Percentiles rank a stretch among this genome's conserved stretches.
phyloP scores from a whole-genome alignment of 768 basidiomycete genomes.

The Podaxis rugospora region DNA sequence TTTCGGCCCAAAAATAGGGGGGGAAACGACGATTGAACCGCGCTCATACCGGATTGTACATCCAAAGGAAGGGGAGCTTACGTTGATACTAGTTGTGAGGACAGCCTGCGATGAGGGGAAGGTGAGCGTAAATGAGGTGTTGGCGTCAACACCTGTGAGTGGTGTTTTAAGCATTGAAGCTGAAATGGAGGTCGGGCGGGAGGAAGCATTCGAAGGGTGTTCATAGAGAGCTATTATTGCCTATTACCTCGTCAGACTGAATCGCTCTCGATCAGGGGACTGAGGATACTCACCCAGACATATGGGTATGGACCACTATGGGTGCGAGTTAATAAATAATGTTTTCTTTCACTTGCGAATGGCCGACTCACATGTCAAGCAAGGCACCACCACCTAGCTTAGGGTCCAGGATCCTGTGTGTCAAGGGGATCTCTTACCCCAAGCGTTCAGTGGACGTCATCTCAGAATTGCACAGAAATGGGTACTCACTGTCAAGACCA shows the following conservation, averaged over 20 bases:
- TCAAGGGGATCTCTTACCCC: slow-evolving; percentile 54
- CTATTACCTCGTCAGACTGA: slow-evolving; percentile 27
- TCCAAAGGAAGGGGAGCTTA: slow-evolving; percentile 41
- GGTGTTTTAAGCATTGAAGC: slow-evolving; percentile 78
- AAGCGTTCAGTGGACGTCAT: not conserved
- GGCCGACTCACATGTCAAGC: slow-evolving; percentile 66
- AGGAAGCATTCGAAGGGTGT: slow-evolving; percentile 63
- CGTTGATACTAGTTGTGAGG: slow-evolving; percentile 64
- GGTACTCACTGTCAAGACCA: slow-evolving; percentile 52
- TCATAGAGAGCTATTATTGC: slow-evolving; percentile 78
- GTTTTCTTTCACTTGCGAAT: not conserved
- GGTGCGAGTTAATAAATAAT: not conserved
- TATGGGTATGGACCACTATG: slow-evolving; percentile 76
- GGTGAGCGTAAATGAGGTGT: slow-evolving; percentile 69
- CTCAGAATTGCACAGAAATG: not conserved
- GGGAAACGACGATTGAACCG: slow-evolving; percentile 59
- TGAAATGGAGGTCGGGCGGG: slow-evolving; percentile 51
- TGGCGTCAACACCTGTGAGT: slow-evolving; percentile 74
- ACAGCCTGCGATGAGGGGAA: slow-evolving; percentile 72
- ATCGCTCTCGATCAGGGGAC: not conserved
- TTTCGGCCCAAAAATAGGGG: slow-evolving; percentile 65
- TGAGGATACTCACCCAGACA: slow-evolving; percentile 53
- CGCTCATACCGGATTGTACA: slow-evolving; percentile 71
- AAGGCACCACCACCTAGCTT: slow-evolving; percentile 77
- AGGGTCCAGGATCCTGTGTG: slow-evolving; percentile 77